Evolutionary conservation across 768 basidiomycete species (phyloP), one percentile per base, ranked within the genome.

Genomic region (Agrocybe pediades): DNA sequence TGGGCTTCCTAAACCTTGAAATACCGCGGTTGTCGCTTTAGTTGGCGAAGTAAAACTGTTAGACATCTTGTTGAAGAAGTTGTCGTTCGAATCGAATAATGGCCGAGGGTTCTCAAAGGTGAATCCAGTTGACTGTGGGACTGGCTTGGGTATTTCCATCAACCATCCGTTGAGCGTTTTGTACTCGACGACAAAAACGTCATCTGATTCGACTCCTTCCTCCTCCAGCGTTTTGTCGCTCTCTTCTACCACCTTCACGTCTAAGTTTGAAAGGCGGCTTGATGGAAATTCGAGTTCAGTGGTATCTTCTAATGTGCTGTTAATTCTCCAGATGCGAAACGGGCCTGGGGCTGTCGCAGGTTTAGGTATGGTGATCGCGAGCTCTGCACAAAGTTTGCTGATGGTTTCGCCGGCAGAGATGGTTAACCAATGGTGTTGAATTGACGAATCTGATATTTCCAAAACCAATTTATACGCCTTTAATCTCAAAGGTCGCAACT

Each of bases 171-270:
- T 79, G n/a, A 74, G 62, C 29, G 71, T 65, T 62, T 83, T 81
- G 64, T 87, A 81, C 61, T 97, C 94, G n/a, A 94, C 81, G 1
- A 86, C 82, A 68, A 95, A 87, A 1, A 77, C 72, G 63, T 94
- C 91, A 21, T 82, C 86, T 2, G 76, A 73, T 53, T 82, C 73
- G 24, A 90, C 73, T 39, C 76, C 68, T 2, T 76, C 79, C 21
- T 88, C 87, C 43, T 84, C 84, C 13, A 91, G 68, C 0, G 78
- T 79, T 59, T 73, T 76, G 41, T 77, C 67, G 46, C 70, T 76
- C 27, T 74, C 73, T 19, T 76, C 74, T 6, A 86, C 57, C 36
- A 84, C 66, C 40, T 78, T 76, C 16, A 69, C 70, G 20, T 70
- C 66, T 6, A 63, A 61, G 16, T 53, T 50, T 26, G 61, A 47